phyloP scores from a whole-genome alignment of 768 basidiomycete genomes.

The Leccinum sublutescens region DNA sequence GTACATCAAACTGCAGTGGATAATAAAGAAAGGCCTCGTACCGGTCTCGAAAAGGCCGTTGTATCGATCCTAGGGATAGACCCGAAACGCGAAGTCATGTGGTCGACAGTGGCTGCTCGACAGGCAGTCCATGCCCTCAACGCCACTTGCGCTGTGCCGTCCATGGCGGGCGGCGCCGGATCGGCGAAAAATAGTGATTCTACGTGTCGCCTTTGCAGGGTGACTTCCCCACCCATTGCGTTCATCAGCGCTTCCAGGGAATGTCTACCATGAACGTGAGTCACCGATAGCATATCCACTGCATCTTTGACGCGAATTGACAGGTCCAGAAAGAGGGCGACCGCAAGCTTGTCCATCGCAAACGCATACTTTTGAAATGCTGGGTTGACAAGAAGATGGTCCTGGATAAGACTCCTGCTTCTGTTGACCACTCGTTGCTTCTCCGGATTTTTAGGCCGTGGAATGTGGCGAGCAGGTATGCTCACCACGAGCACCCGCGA shows the following conservation, averaged over 20 bases:
- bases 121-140: slow-evolving; percentile 47
- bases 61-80: slow-evolving; percentile 24
- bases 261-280: slow-evolving; percentile 20
- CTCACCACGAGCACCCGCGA: slow-evolving; percentile 37
- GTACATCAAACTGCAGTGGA: background rate
- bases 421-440: slow-evolving; percentile 1
- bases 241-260: slow-evolving; percentile 36
- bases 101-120: slow-evolving; percentile 29
- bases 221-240: slow-evolving; percentile 38
- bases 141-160: slow-evolving; percentile 26
- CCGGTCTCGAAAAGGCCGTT: slow-evolving; percentile 28
- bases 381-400: slow-evolving; percentile 33
- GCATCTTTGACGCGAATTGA: slow-evolving; percentile 34
- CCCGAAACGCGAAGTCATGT: slow-evolving; percentile 17
- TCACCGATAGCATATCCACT: slow-evolving; percentile 42
- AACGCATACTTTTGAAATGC: slow-evolving; percentile 39
- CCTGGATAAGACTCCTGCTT: slow-evolving; percentile 28
- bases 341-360: background rate
- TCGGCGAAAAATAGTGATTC: slow-evolving; percentile 29
- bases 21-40: slow-evolving; percentile 16
- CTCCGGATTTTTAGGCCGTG: background rate
- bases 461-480: slow-evolving; percentile 19
- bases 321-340: slow-evolving; percentile 41
- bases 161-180: slow-evolving; percentile 17
- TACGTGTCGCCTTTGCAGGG: slow-evolving; percentile 29